These are phyloP conservation scores for Starmerella vaccinii DNA, from an alignment of 805 yeast species.

Conservation along the genomic window DNA sequence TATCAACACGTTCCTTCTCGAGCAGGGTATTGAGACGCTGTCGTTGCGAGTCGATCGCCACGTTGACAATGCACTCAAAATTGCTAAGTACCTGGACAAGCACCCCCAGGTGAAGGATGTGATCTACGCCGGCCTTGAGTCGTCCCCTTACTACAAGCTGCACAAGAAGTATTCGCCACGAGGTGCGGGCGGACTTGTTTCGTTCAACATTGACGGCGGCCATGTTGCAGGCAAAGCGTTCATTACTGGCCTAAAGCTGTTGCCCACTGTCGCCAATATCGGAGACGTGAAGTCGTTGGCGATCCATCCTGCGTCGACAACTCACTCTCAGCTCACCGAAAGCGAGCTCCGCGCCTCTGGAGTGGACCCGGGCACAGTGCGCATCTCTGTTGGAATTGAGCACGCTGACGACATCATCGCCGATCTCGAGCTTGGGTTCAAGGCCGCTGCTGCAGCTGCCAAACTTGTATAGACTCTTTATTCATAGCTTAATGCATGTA, in stretches of 20 bases:
- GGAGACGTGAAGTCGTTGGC: constrained; percentile 95
- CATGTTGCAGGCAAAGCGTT: constrained; percentile 70
- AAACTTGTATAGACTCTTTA: too few species aligned
- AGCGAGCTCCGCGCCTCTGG: constrained; percentile 76
- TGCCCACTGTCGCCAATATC: constrained; percentile 89
- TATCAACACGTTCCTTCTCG: constrained; percentile 70
- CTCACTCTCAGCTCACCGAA: constrained; percentile 82
- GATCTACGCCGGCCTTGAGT: constrained; percentile 79
- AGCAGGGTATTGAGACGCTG: constrained; percentile 90
- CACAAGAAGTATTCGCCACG: constrained; percentile 73
- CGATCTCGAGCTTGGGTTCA: constrained; percentile 81
- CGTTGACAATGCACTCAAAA: constrained; percentile 64
- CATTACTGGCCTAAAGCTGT: constrained; percentile 73
- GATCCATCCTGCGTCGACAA: constrained; percentile 91
- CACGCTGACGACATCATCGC: constrained; percentile 80
- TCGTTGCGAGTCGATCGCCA: constrained; percentile 92
- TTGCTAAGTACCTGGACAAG: constrained; percentile 65
- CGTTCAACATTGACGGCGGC: constrained; percentile 74
- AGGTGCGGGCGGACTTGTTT: constrained; percentile 79
- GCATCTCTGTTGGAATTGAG: constrained; percentile 88
- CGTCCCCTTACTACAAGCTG: constrained; percentile 64
- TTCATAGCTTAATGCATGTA: too few species aligned
- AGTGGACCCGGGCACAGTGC: constrained; percentile 76
- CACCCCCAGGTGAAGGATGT: constrained; percentile 71
- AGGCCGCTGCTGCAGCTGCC: constrained; percentile 30